Base-by-base conservation (phyloP, 2,329 filamentous ascomycete species). In the Pseudocercospora crystallina region DNA sequence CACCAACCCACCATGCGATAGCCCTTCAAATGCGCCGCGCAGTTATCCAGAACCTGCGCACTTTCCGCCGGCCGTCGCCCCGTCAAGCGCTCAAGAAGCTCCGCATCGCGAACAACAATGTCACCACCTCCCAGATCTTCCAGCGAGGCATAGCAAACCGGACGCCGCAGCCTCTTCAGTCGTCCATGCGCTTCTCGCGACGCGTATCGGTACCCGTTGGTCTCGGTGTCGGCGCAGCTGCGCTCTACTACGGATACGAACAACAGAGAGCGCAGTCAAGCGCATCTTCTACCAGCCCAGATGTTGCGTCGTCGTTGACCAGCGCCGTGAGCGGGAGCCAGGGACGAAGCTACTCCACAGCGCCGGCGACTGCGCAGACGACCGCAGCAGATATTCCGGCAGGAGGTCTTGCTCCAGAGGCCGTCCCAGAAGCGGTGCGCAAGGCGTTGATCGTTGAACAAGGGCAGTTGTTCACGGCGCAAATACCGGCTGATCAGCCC, bases 401-500 rank as follows among this genome's bases (percentile, higher is more conserved):
- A n/a, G 54, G 49, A 11, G 50, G 47, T 13, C 54, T 61, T 26
- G 43, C 53, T 8, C 54, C 67, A 11, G 69, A 73, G 53, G 68
- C 69, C 31, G 69, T 72, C 10, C 66, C 81, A 72, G 71, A 90
- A 79, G 65, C 74, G 31, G 76, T 79, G 31, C 70, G 79, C 20
- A 78, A 79, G 59, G 89, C 95, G 14, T 79, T 97, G 17, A 84
- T 96, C 36, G 89, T 99, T 45, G 90, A 92, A 54, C 87, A 91
- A 65, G 90, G 95, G 67, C 86, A 95, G 69, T 82, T 99, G 43
- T 92, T 91, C 66, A 94, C 92, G 9, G 88, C 89, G 17, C 88
- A 89, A 8, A 85, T 96, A 56, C 84, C 90, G 13, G 89, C 88
- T 52, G 88, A 95, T 64, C 87, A 85, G 5, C 90, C 92, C 14